Evolutionary conservation across 169 alveolate species (phyloP), one percentile per base, ranked within the genome.

Genomic region (Plasmodium chabaudi): DNA sequence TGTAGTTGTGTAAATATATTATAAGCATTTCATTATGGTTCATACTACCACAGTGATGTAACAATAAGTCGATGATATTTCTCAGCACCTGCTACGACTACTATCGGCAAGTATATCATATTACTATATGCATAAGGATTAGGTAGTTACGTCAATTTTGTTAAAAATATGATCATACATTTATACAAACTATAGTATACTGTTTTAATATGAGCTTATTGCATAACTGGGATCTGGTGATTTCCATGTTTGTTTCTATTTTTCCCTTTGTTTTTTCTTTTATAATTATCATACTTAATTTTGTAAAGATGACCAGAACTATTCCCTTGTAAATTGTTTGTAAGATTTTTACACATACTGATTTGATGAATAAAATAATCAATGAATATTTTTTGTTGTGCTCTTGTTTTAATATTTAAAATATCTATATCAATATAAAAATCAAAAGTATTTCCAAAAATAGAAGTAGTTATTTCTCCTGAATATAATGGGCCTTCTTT

Each of bases 331-430:
- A 93, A 74, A 61, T 74, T 91, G 53, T 89, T 88, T 25, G 88
- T 70, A 5, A 94, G 88, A 44, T 94, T 86, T 46, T 93, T 93
- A 70, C 95, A 88, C 88, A 90, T 92, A 74, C 72, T 71, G 0
- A 94, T 94, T 72, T 94, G 96, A 82, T 94, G 95, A 46, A 94
- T 69, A 71, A 94, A 93, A 89, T 94, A 93, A 34, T 94, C 96
- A 25, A 94, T 92, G 25, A 91, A 94, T 10, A 93, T 69, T 89
- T 94, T 93, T 75, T 94, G 94, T 67, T 89, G 90, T 12, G 77
- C 67, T 44, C 69, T 27, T 25, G 75, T 77, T 64, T 94, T 93
- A 21, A 94, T 93, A 77, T 94, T 91, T 15, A 94, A 60, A 12
- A 93, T 89, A 86, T 93, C 92, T 69, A 93, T 88, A 72, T 93